Conservation (phyloP, 257 asterid genomes). For the Fraxinus quadrangulata region DNA sequence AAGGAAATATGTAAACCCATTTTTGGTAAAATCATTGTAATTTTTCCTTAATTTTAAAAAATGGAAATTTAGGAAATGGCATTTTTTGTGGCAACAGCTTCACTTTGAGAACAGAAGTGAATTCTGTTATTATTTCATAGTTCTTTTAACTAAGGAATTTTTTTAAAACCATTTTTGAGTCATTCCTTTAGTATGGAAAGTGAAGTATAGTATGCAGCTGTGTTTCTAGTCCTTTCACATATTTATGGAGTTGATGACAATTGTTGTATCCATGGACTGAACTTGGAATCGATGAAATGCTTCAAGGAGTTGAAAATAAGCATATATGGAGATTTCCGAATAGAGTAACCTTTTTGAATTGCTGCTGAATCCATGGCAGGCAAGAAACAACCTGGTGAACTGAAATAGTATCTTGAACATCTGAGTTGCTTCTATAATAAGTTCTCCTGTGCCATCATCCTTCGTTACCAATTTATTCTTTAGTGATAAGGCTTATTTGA, state of each 20-base stretch:
- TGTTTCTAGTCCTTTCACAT: background rate
- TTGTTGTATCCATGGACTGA: background rate
- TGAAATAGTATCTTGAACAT: background rate
- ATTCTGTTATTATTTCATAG: background rate
- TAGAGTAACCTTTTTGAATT: too few relatives aligned
- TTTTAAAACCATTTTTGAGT: background rate
- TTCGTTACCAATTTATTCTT: background rate
- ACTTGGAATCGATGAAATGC: background rate
- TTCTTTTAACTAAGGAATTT: background rate
- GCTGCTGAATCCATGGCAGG: too few relatives aligned
- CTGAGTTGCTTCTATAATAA: background rate
- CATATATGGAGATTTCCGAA: too few relatives aligned
- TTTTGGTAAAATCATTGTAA: too few relatives aligned
- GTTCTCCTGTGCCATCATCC: background rate
- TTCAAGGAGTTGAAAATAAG: too few relatives aligned
- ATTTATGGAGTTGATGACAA: background rate
- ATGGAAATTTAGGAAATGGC: background rate
- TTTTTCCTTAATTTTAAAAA: background rate
- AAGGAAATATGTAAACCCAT: background rate
- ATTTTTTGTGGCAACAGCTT: background rate
- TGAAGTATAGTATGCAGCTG: background rate
- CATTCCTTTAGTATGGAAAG: background rate
- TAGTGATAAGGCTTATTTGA: background rate
- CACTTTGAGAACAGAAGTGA: background rate
- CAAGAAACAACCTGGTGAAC: too few relatives aligned